A percentile compares a stretch with the other conserved stretches of the same genome.
These are phyloP conservation scores for Xerocomus nothofagi DNA, from an alignment of 1,284 basidiomycete genomes.

Conservation along the genomic window DNA sequence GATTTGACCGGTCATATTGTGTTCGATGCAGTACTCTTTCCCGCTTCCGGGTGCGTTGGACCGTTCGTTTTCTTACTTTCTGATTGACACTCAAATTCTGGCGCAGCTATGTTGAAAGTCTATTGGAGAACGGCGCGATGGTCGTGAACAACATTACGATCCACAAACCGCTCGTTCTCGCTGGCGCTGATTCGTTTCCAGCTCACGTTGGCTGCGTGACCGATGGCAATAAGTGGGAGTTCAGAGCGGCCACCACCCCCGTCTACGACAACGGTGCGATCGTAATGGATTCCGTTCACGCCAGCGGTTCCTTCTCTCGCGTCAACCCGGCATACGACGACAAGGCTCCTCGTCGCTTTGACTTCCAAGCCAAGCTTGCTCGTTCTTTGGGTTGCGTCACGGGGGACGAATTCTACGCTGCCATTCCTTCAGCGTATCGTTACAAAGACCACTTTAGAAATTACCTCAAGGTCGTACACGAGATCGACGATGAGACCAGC, in stretches of 20 bases:
- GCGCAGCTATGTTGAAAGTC: slow-evolving; percentile 30
- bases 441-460: slow-evolving; percentile 30
- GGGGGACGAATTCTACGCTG: slow-evolving; percentile 27
- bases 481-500: slow-evolving; percentile 28
- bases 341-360: slow-evolving; percentile 21
- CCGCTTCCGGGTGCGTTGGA: slow-evolving; percentile 28
- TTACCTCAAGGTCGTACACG: slow-evolving; percentile 30
- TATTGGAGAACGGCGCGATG: slow-evolving; percentile 35
- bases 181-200: slow-evolving; percentile 15
- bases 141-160: slow-evolving; percentile 25
- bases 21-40: slow-evolving; percentile 32
- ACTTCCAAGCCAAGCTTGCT: slow-evolving; percentile 24
- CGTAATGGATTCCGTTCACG: slow-evolving; percentile 30
- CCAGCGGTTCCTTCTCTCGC: slow-evolving; percentile 29
- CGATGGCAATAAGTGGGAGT: slow-evolving; percentile 29
- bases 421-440: slow-evolving; percentile 26
- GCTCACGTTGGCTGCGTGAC: slow-evolving; percentile 29
- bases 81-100: background rate
- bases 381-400: slow-evolving; percentile 19
- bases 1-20: slow-evolving; percentile 31
- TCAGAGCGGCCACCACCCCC: slow-evolving; percentile 28
- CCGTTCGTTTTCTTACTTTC: background rate
- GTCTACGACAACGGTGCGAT: slow-evolving; percentile 25
- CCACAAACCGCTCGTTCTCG: slow-evolving; percentile 30
- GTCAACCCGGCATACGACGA: slow-evolving; percentile 29